Percentiles rank a stretch among this genome's conserved stretches.
Conservation (phyloP, 805 yeast genomes). For the Sporopachydermia lactativora region DNA sequence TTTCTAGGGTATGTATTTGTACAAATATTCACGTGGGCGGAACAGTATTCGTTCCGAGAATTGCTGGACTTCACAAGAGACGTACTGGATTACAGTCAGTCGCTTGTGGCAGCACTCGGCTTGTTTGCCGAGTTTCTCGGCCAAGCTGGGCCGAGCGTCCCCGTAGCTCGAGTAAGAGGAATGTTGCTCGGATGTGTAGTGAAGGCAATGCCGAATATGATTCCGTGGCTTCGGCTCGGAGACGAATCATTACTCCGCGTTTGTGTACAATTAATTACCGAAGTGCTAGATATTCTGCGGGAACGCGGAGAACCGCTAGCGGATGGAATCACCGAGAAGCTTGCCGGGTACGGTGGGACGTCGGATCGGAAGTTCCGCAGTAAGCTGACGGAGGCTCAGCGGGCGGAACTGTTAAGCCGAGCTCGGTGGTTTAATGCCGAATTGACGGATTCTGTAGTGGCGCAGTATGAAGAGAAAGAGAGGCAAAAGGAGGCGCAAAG, state of each 20-base stretch:
- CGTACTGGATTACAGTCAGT: conserved; percentile 63
- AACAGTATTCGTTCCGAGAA: conserved; percentile 35
- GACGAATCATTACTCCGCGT: conserved; percentile 60
- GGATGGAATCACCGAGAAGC: conserved; percentile 34
- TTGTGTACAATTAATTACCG: conserved; percentile 58
- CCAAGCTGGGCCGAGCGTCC: conserved; percentile 16
- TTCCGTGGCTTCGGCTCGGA: conserved; percentile 72
- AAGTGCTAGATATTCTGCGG: conserved; percentile 49
- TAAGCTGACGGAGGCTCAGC: conserved; percentile 53
- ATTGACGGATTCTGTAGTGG: conserved; percentile 38
- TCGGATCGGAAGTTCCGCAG: conserved; percentile 56
- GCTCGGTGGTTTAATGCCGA: conserved; percentile 41
- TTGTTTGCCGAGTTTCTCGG: conserved; percentile 27
- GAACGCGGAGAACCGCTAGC: conserved; percentile 39
- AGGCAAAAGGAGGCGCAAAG: conserved; percentile 25
- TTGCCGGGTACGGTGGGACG: conserved; percentile 47
- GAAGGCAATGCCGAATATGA: conserved; percentile 49
- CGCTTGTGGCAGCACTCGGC: conserved; percentile 50
- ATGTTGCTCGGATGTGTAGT: conserved; percentile 34
- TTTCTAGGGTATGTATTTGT: conserved; percentile 55
- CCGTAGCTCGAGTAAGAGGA: conserved; percentile 6
- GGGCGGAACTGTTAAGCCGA: conserved; percentile 43
- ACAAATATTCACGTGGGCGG: conserved; percentile 67
- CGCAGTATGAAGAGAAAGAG: conserved; percentile 26
- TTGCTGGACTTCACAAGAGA: conserved; percentile 79